These are phyloP conservation scores for Stemphylium beticola DNA, from an alignment of 2,329 filamentous ascomycete species.

Conservation along the genomic window DNA sequence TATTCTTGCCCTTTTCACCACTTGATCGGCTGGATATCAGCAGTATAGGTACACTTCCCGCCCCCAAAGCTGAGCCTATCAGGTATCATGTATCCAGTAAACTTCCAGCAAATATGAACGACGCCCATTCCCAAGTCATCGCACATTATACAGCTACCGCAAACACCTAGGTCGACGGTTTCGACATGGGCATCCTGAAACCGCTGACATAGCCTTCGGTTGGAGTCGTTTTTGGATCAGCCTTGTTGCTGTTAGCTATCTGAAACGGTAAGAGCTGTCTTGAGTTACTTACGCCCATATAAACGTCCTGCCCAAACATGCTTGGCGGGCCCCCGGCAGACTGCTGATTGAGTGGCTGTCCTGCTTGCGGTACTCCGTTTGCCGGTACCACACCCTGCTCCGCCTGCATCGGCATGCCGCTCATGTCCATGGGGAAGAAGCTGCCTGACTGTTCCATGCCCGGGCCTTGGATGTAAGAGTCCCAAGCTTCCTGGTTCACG, in stretches of 20 bases:
- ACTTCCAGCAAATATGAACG: background rate
- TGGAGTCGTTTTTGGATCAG: conserved; percentile 32
- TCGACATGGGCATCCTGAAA: conserved; percentile 40
- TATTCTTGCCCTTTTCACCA: conserved; percentile 4
- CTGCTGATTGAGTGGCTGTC: conserved; percentile 13
- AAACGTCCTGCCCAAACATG: conserved; percentile 44
- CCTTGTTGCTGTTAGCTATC: conserved; percentile 26
- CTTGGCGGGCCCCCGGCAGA: conserved; percentile 31
- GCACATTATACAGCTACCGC: background rate
- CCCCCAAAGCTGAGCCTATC: background rate
- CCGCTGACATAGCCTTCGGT: conserved; percentile 38
- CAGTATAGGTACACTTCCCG: conserved; percentile 3
- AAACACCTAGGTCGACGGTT: conserved; percentile 12
- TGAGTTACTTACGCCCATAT: conserved; percentile 48
- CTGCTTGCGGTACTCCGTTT: conserved; percentile 25
- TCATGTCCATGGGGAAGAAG: conserved; percentile 54
- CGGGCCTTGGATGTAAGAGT: conserved; percentile 70
- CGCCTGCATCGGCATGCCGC: conserved; percentile 42
- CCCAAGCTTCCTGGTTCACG: conserved; percentile 63
- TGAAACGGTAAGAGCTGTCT: conserved; percentile 1
- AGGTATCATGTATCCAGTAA: background rate
- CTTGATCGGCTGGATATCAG: conserved; percentile 6
- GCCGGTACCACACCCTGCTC: conserved; percentile 17
- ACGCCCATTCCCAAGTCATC: conserved; percentile 1
- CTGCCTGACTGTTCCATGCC: conserved; percentile 50